Conservation (phyloP, 176 grass and related monocot genomes). For the Luzula sylvatica region DNA sequence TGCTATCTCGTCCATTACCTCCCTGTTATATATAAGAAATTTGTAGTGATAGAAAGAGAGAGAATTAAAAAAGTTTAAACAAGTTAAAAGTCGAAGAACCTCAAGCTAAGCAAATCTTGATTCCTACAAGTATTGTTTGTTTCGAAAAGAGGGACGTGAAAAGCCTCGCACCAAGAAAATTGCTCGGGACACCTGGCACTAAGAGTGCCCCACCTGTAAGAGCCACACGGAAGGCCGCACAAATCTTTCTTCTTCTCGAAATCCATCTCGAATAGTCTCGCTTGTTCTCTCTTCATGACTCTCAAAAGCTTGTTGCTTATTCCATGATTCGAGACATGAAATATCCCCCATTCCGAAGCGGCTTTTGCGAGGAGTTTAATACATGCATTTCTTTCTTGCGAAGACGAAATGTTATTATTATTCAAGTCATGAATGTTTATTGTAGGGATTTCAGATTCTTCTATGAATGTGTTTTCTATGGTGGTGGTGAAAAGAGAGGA, state of each 20-base stretch:
- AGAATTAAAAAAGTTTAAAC: background rate
- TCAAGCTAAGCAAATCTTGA: slow-evolving; percentile 12
- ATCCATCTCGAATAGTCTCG: slow-evolving; percentile 20
- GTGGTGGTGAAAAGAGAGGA: background rate
- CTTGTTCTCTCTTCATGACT: slow-evolving; percentile 14
- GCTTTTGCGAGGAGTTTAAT: slow-evolving; percentile 10
- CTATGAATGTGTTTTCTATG: slow-evolving; percentile 11
- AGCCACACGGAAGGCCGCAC: slow-evolving; percentile 14
- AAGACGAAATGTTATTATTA: background rate
- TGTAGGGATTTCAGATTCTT: slow-evolving; percentile 24
- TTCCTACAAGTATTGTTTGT: background rate
- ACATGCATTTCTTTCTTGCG: slow-evolving; percentile 6
- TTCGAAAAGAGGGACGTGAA: slow-evolving; percentile 21
- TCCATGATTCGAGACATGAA: slow-evolving; percentile 31
- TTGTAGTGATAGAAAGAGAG: background rate
- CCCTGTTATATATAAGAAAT: slow-evolving; percentile 27
- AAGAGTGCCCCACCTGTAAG: slow-evolving; percentile 21
- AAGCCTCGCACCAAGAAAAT: slow-evolving; percentile 24
- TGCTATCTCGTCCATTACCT: slow-evolving; percentile 42
- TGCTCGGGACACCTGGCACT: slow-evolving; percentile 16
- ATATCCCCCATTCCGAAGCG: slow-evolving; percentile 32
- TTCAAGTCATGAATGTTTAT: slow-evolving; percentile 23
- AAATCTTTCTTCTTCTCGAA: slow-evolving; percentile 23
- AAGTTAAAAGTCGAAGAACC: slow-evolving; percentile 10
- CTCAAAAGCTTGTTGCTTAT: slow-evolving; percentile 5